These are phyloP conservation scores for Carpinus viminea DNA, from an alignment of 306 rosid genomes.

Conservation along the genomic window DNA sequence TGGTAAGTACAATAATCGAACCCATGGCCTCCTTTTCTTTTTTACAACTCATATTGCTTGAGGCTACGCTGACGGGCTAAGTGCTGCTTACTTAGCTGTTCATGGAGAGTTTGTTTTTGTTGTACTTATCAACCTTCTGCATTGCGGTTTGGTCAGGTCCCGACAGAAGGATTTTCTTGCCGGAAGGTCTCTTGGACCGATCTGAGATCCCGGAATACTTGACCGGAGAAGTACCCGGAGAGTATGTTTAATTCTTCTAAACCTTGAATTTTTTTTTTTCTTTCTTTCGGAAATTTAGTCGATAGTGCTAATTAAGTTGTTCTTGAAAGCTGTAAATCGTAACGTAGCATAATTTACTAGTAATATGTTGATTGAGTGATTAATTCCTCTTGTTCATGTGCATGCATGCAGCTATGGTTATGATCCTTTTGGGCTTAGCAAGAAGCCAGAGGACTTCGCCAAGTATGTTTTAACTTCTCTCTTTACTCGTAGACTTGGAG, in stretches of 20 bases:
- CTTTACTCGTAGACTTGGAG: not conserved
- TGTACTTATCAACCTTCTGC: not conserved
- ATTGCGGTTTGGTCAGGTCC: slow-evolving; percentile 68
- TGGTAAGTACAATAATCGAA: slow-evolving; percentile 51
- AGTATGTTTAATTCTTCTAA: slow-evolving; percentile 53
- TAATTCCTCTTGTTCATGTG: slow-evolving; percentile 30
- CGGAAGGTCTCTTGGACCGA: slow-evolving; percentile 89
- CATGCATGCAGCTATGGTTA: slow-evolving; percentile 92
- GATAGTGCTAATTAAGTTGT: not conserved
- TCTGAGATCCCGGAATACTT: slow-evolving; percentile 96
- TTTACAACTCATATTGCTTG: not conserved
- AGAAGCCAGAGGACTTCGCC: slow-evolving; percentile 87
- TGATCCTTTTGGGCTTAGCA: slow-evolving; percentile 94
- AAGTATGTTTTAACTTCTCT: slow-evolving; percentile 52
- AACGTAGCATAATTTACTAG: not conserved
- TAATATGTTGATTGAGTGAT: slow-evolving; percentile 11
- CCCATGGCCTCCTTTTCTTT: not conserved
- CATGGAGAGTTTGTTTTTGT: slow-evolving; percentile 10
- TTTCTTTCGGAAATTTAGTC: not conserved
- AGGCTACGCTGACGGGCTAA: not conserved
- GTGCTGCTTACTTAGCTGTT: not conserved
- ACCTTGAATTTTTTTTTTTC: not conserved
- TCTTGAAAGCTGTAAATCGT: slow-evolving; percentile 10
- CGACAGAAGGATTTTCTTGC: slow-evolving; percentile 95
- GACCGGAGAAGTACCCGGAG: slow-evolving; percentile 98